Evolutionary conservation across 495 filamentous ascomycete species (phyloP).

Genomic region (Daldinia bambusicola): DNA sequence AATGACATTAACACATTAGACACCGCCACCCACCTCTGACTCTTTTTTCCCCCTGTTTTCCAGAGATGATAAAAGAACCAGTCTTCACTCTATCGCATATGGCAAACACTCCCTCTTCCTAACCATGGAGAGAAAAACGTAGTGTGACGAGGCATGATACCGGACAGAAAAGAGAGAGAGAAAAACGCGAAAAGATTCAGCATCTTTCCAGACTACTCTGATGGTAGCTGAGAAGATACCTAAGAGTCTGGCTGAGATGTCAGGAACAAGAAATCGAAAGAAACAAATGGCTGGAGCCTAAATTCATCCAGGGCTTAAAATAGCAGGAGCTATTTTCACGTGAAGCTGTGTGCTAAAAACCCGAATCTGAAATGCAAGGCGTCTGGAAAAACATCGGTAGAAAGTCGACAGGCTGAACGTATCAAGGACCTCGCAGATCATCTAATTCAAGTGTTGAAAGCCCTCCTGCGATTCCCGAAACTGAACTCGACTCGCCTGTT

Average conservation of each 20-base stretch:
- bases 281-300: background rate
- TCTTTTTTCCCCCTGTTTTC: no score
- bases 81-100: no score
- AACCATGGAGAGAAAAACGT: background rate
- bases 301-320: background rate
- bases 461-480: conserved; percentile 1
- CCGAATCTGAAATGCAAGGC: background rate
- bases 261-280: background rate
- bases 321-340: background rate
- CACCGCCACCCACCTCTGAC: no score
- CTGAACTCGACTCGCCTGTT: conserved; percentile 6
- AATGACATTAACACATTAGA: no score
- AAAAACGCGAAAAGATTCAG: background rate
- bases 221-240: background rate
- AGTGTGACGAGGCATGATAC: background rate
- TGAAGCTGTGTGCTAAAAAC: background rate
- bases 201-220: background rate
- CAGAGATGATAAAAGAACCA: no score
- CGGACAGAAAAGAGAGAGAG: background rate
- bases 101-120: no score
- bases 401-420: background rate
- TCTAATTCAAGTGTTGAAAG: background rate
- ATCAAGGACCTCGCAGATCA: background rate
- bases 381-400: background rate
- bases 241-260: background rate